Evolutionary conservation across 352 stramenopile species (phyloP).

Genomic region (Peronospora farinosa): DNA sequence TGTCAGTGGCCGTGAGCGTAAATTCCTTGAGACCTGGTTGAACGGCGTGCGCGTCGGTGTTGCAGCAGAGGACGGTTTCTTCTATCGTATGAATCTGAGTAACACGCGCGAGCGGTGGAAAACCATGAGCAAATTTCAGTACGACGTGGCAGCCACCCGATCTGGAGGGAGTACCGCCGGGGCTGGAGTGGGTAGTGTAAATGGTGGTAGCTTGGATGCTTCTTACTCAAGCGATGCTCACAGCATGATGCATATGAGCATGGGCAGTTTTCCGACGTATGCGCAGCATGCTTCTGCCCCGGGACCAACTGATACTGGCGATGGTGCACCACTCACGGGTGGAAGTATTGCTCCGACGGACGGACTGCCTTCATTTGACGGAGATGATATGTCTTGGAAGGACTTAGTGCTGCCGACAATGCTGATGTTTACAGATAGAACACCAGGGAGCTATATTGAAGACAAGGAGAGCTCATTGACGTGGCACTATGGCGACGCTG

Average conservation of each 20-base stretch:
- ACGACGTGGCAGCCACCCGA: constrained; percentile 41
- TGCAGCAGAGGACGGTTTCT: constrained; percentile 70
- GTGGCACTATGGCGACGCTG: constrained; percentile 84
- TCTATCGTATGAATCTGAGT: constrained; percentile 74
- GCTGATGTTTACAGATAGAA: constrained; percentile 70
- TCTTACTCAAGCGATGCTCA: constrained; percentile 31
- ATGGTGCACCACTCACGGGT: constrained; percentile 14
- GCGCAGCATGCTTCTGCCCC: constrained; percentile 24
- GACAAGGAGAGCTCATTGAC: constrained; percentile 82
- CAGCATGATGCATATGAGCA: constrained; percentile 42
- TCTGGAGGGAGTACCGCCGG: constrained; percentile 22
- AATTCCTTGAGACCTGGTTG: constrained; percentile 88
- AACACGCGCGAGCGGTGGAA: constrained; percentile 73
- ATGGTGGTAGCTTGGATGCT: constrained; percentile 24
- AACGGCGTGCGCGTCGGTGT: constrained; percentile 64
- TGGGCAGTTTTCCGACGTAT: constrained; percentile 40
- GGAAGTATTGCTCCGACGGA: constrained; percentile 32
- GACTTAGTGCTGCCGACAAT: constrained; percentile 72
- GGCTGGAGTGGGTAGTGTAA: constrained; percentile 25
- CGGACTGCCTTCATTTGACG: constrained; percentile 36
- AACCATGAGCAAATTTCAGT: constrained; percentile 83
- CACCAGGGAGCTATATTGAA: constrained; percentile 76
- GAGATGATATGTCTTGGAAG: constrained; percentile 71
- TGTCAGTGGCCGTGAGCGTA: constrained; percentile 65
- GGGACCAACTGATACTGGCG: constrained; percentile 16